Conservation (phyloP, 1,284 basidiomycete genomes). For the Cutaneotrichosporon sp. region DNA sequence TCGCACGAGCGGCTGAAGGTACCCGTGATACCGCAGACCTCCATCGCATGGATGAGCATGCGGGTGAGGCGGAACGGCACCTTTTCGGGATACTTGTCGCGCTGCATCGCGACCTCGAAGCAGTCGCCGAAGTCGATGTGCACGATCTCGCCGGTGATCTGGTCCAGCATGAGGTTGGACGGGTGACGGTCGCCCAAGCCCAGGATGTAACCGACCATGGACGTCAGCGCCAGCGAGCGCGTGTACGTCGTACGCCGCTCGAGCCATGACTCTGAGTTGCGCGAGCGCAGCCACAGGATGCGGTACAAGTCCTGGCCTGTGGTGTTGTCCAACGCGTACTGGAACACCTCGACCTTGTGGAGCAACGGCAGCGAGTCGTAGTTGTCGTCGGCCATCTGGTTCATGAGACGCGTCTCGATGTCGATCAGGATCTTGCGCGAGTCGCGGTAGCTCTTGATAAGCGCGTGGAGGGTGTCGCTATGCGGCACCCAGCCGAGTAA, state of each 20-base stretch:
- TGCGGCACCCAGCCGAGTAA: slow-evolving; percentile 95
- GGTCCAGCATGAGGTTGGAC: slow-evolving; percentile 90
- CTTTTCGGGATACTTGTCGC: slow-evolving; percentile 98
- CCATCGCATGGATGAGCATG: slow-evolving; percentile 99
- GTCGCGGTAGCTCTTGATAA: slow-evolving; percentile 94
- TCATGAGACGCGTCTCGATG: slow-evolving; percentile 97
- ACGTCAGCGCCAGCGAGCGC: slow-evolving; percentile 90
- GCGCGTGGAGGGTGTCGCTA: slow-evolving; percentile 96
- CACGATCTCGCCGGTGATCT: slow-evolving; percentile 91
- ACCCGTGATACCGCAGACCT: slow-evolving; percentile 96
- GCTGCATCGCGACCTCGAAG: slow-evolving; percentile 91
- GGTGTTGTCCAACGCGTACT: slow-evolving; percentile 98
- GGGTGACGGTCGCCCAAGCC: slow-evolving; percentile 99
- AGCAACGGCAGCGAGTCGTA: slow-evolving; percentile 93
- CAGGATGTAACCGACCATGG: slow-evolving; percentile 96
- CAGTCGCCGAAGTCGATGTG: slow-evolving; percentile 98
- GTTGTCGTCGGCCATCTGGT: slow-evolving; percentile 97
- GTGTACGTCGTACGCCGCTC: slow-evolving; percentile 97
- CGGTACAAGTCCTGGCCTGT: slow-evolving; percentile 99
- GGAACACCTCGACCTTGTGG: slow-evolving; percentile 99
- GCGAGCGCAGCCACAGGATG: slow-evolving; percentile 94
- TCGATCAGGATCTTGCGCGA: slow-evolving; percentile 95
- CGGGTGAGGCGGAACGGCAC: slow-evolving; percentile 97
- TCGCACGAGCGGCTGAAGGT: slow-evolving; percentile 96
- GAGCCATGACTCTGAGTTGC: slow-evolving; percentile 96